A percentile compares a stretch with the other conserved stretches of the same genome.
Evolutionary conservation across 2,329 filamentous ascomycete genomes (phyloP).

Genomic region (Ascochyta fabae): DNA sequence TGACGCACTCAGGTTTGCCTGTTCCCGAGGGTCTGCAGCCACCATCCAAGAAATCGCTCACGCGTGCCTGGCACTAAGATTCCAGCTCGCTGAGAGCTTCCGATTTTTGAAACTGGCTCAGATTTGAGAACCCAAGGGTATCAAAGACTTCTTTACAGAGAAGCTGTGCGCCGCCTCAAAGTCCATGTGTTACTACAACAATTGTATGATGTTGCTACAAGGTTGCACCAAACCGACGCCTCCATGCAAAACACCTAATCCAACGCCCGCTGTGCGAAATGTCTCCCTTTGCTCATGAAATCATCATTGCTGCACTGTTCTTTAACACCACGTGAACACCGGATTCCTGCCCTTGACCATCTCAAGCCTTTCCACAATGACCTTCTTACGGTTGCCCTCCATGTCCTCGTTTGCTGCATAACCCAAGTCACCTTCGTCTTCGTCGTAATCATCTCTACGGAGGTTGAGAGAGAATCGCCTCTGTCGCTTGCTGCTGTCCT

Average conservation of each 20-base stretch:
- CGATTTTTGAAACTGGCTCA: no score
- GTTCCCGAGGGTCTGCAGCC: not conserved
- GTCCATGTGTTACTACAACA: slow-evolving; percentile 9
- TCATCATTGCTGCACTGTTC: slow-evolving; percentile 8
- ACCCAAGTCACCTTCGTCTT: slow-evolving; percentile 89
- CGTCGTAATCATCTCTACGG: slow-evolving; percentile 51
- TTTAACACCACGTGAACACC: slow-evolving; percentile 94
- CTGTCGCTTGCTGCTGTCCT: slow-evolving; percentile 35
- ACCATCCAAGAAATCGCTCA: not conserved
- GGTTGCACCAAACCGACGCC: slow-evolving; percentile 17
- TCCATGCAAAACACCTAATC: slow-evolving; percentile 21
- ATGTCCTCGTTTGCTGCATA: slow-evolving; percentile 94
- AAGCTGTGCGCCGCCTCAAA: not conserved
- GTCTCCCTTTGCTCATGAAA: slow-evolving; percentile 7
- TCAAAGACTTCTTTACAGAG: not conserved
- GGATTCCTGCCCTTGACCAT: slow-evolving; percentile 94
- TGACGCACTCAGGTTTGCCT: slow-evolving; percentile 24
- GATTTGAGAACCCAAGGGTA: not conserved
- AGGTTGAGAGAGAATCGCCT: slow-evolving; percentile 55
- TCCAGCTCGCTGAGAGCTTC: not conserved
- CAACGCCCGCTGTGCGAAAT: slow-evolving; percentile 17
- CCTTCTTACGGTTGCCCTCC: slow-evolving; percentile 88
- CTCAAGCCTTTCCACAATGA: slow-evolving; percentile 95
- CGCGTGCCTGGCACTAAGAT: not conserved
- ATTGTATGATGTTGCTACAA: slow-evolving; percentile 14